These are phyloP conservation scores for Lophiotrema nucula DNA, from an alignment of 495 filamentous ascomycete species.

Conservation along the genomic window DNA sequence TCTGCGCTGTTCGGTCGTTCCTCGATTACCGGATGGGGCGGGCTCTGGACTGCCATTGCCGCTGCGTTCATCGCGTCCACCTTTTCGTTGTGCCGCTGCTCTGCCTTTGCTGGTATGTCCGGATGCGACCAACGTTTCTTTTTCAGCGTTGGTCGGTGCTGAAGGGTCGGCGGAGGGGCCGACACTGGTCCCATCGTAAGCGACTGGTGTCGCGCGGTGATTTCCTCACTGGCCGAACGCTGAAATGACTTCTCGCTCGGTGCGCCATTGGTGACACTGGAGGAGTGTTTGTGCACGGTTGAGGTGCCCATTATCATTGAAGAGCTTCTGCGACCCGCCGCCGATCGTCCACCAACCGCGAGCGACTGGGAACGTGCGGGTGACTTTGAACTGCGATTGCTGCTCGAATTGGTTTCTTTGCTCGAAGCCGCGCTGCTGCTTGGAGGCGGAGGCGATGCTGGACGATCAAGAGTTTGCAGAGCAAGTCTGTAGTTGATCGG, in stretches of 20 bases:
- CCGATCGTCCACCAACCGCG: slow-evolving; percentile 34
- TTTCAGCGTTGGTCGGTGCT: slow-evolving; percentile 22
- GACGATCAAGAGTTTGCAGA: slow-evolving; percentile 29
- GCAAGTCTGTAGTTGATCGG: slow-evolving; percentile 36
- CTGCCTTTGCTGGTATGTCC: slow-evolving; percentile 38
- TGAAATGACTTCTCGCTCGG: slow-evolving; percentile 14
- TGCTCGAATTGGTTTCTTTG: slow-evolving; percentile 17
- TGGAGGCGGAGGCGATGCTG: background rate
- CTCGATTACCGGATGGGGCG: slow-evolving; percentile 25
- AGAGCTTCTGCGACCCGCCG: slow-evolving; percentile 18
- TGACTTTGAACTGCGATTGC: background rate
- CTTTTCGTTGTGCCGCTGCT: slow-evolving; percentile 29
- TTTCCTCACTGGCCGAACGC: slow-evolving; percentile 25
- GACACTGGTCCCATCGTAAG: slow-evolving; percentile 4
- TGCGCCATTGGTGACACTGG: slow-evolving; percentile 11
- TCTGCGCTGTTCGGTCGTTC: slow-evolving; percentile 70
- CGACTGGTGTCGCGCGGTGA: slow-evolving; percentile 27
- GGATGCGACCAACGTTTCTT: slow-evolving; percentile 41
- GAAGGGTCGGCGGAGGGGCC: slow-evolving; percentile 9
- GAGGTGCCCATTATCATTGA: slow-evolving; percentile 25
- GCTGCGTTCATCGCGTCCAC: slow-evolving; percentile 17
- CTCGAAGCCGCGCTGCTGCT: slow-evolving; percentile 28
- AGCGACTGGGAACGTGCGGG: slow-evolving; percentile 21
- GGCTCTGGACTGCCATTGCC: slow-evolving; percentile 4
- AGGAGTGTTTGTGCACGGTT: slow-evolving; percentile 8